Evolutionary conservation across 2,329 filamentous ascomycete genomes (phyloP), one percentile per base, ranked within the genome.

Genomic region (Diplodia mutila): DNA sequence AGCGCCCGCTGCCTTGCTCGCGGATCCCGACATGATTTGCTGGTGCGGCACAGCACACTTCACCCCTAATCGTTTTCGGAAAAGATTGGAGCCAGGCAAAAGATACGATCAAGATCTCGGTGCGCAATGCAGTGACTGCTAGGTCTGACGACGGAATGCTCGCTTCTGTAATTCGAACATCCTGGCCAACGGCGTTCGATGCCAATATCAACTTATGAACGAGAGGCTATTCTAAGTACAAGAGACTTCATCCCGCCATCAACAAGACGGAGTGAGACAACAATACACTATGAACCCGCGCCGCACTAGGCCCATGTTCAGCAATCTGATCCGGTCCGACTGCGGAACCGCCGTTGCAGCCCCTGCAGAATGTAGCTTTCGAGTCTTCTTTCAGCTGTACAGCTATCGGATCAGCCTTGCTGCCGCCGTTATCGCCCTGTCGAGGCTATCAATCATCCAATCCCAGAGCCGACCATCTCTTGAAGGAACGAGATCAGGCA

Each of bases 31-130:
- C 7, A 14, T 48, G 57, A 61, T 48, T 48, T 61, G 57, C 37
- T 61, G 39, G 46, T 63, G 59, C 42, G 59, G 59, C 59, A 37
- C 59, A 63, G 59, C 46, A 34, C 23, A 51, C 12, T 25, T 16
- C 4, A 25, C 57, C 12, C 8, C 57, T 18, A 46, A 18, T n/a
- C 18, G 11, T 18, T 46, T 9, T 25, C 18, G 29, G 21, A 16
- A 46, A 29, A 11, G 16, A 23, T 1, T 1, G 7, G 8, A 14
- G 12, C 14, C 27, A 29, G 34, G 57, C 29, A 49, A 61, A 27
- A 49, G n/a, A 27, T n/a, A 34, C 34, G 12, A n/a, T 21, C 18
- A n/a, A 37, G 42, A 25, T 46, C 23, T 9, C 21, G 18, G 6
- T 14, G 9, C 18, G 42, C 21, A 29, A 2, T 9, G n/a, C 46